Base-by-base conservation (phyloP, 2,329 filamentous ascomycete species). In the Xylariales sp. region DNA sequence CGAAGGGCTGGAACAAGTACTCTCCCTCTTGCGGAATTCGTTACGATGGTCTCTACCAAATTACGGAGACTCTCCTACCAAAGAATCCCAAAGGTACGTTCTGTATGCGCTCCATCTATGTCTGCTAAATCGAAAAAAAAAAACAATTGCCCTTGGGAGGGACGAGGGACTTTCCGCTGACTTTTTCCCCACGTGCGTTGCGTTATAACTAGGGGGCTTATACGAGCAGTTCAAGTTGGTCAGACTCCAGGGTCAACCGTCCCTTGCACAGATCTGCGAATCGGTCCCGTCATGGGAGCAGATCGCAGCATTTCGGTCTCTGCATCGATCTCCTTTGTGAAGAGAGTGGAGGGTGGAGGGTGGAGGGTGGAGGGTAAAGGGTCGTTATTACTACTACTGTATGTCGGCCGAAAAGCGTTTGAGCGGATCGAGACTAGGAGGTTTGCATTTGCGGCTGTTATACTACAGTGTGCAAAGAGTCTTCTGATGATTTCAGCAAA, bases 11-110 rank as follows among this genome's bases (percentile, higher is more conserved):
- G 4, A 42, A 35, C 5, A 40, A 49, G 14, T 15, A 3, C 2
- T 43, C 41, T 33, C 42, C 51, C 3, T 49, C 50, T 4, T 51
- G 46, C 15, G 55, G 55, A 6, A 23, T 56, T 7, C 48, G 54
- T 7, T 57, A 56, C 19, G 54, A 57, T 20, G 55, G 55, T 3
- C 38, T 57, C 1, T 57, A 57, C 34, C 41, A 38, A 10, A 47
- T 56, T 8, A 32, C 31, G 5, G 13, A 17, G 6, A 20, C 27
- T 5, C 40, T 33, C 14, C 32, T 40, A 13, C 35, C 40, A 4
- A 43, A 7, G 2, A 57, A 57, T 21, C 29, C 10, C 10, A 49
- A 47, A 12, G 51, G 52, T 45, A 25, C 37, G 43, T 40, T 14
- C 10, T 13, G 10, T 14, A 14, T 27, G 4, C 3, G n/a, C n/a